phyloP scores from a whole-genome alignment of 1,284 basidiomycete species.

The Ustilago cynodontis region DNA sequence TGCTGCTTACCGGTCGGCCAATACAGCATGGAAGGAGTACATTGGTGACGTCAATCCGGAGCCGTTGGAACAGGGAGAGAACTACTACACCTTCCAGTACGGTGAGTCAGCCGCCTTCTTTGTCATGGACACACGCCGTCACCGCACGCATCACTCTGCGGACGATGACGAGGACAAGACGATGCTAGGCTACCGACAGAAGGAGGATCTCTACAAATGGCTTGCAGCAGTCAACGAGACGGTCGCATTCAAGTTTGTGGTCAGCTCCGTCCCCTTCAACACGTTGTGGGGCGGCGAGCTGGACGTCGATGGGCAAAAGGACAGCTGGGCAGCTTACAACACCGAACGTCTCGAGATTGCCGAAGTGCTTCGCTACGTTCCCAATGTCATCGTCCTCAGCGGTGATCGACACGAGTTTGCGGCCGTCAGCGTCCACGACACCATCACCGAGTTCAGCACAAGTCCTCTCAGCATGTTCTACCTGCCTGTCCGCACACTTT shows the following conservation, averaged over 20 bases:
- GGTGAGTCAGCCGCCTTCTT: constrained; percentile 76
- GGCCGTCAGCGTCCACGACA: constrained; percentile 70
- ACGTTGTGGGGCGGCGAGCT: constrained; percentile 77
- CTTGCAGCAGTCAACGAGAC: constrained; percentile 78
- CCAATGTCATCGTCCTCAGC: constrained; percentile 77
- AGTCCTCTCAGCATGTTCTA: constrained; percentile 76
- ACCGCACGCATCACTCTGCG: constrained; percentile 73
- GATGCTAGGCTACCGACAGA: constrained; percentile 81
- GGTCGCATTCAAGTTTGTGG: constrained; percentile 83
- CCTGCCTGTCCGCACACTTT: constrained; percentile 67
- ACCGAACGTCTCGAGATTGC: constrained; percentile 74
- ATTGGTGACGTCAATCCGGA: constrained; percentile 79
- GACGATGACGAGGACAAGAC: constrained; percentile 73
- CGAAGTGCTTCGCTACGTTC: constrained; percentile 73
- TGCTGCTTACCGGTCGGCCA: constrained; percentile 74
- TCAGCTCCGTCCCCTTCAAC: constrained; percentile 82
- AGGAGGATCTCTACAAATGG: constrained; percentile 78
- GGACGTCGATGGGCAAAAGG: constrained; percentile 75
- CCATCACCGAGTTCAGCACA: constrained; percentile 75
- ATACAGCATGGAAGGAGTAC: constrained; percentile 78
- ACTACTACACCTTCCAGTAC: constrained; percentile 74
- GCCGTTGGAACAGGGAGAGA: constrained; percentile 72
- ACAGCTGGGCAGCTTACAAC: constrained; percentile 79
- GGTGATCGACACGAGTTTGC: constrained; percentile 84
- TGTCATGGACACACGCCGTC: constrained; percentile 81